phyloP scores from a whole-genome alignment of 2,329 filamentous ascomycete species.

The Diplodia scrobiculata region DNA sequence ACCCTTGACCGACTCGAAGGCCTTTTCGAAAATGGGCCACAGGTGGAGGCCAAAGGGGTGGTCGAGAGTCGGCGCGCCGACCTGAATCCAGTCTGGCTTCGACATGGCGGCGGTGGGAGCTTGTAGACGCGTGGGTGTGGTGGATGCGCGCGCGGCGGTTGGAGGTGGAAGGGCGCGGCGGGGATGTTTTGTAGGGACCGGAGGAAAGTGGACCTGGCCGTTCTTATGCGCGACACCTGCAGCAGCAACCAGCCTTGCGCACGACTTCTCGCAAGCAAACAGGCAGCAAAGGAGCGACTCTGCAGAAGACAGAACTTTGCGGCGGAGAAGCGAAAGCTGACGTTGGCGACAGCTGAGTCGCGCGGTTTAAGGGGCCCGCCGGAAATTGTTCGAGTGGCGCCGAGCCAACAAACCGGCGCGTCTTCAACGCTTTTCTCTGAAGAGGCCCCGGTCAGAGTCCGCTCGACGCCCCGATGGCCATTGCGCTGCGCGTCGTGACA shows the following conservation, averaged over 20 bases:
- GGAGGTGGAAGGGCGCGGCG: slow-evolving; percentile 12
- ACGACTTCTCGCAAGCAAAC: background rate
- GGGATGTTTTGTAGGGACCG: slow-evolving; percentile 12
- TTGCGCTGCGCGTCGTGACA: slow-evolving; percentile 19
- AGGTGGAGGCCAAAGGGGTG: slow-evolving; percentile 86
- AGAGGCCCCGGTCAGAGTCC: background rate
- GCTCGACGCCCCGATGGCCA: slow-evolving; percentile 12
- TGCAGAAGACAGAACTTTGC: slow-evolving; percentile 19
- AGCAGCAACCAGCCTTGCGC: slow-evolving; percentile 17
- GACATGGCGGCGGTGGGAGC: slow-evolving; percentile 49
- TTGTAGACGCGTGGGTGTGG: slow-evolving; percentile 20
- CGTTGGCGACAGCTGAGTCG: slow-evolving; percentile 22
- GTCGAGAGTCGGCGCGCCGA: slow-evolving; percentile 75
- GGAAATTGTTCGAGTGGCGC: slow-evolving; percentile 18
- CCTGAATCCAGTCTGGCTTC: slow-evolving; percentile 56
- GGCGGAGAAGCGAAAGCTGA: slow-evolving; percentile 19
- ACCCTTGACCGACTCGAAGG: slow-evolving; percentile 73
- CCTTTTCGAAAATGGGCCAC: slow-evolving; percentile 94
- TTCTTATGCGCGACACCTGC: slow-evolving; percentile 22
- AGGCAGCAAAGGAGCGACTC: slow-evolving; percentile 20
- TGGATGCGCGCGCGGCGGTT: slow-evolving; percentile 17
- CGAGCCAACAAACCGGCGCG: slow-evolving; percentile 29
- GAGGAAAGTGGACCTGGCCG: slow-evolving; percentile 7
- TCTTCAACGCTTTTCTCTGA: slow-evolving; percentile 26
- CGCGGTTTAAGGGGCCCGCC: slow-evolving; percentile 28